Conservation (phyloP, 495 filamentous ascomycete genomes). For the Glonium stellatum region DNA sequence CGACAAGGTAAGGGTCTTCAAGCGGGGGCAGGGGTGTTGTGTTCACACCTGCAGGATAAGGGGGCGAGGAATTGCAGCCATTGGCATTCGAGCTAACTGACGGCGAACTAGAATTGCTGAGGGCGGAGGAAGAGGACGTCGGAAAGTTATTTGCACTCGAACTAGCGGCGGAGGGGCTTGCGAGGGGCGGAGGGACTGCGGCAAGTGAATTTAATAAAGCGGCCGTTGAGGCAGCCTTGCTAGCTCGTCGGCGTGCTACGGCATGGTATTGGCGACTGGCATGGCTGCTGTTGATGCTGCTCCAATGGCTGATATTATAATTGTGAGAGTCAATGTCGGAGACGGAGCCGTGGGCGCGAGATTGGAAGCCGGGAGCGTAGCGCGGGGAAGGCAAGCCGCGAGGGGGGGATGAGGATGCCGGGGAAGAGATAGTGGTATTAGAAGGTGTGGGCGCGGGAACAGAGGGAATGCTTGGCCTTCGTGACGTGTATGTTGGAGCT, state of each 20-base stretch:
- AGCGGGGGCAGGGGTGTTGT: slow-evolving; percentile 18
- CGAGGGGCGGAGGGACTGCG: slow-evolving; percentile 12
- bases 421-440: background rate
- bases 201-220: slow-evolving; percentile 20
- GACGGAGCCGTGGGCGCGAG: slow-evolving; percentile 17
- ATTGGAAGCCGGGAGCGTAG: slow-evolving; percentile 29
- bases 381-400: slow-evolving; percentile 21
- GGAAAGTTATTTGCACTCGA: background rate
- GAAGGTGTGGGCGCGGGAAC: slow-evolving; percentile 12
- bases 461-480: slow-evolving; percentile 4
- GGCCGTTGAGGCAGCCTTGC: slow-evolving; percentile 17
- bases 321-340: slow-evolving; percentile 19
- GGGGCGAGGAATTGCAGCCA: background rate
- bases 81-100: background rate
- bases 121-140: background rate
- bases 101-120: background rate
- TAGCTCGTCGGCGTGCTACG: slow-evolving; percentile 30
- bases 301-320: slow-evolving; percentile 28
- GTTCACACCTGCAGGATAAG: slow-evolving; percentile 5
- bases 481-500: slow-evolving; percentile 31
- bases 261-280: slow-evolving; percentile 26
- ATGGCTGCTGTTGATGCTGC: slow-evolving; percentile 21
- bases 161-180: background rate
- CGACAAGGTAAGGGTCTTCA: slow-evolving; percentile 32
- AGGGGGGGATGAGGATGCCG: slow-evolving; percentile 3